A percentile compares a stretch with the other conserved stretches of the same genome.
These are phyloP conservation scores for Yarrowia osloensis DNA, from an alignment of 805 yeast species.

Conservation along the genomic window DNA sequence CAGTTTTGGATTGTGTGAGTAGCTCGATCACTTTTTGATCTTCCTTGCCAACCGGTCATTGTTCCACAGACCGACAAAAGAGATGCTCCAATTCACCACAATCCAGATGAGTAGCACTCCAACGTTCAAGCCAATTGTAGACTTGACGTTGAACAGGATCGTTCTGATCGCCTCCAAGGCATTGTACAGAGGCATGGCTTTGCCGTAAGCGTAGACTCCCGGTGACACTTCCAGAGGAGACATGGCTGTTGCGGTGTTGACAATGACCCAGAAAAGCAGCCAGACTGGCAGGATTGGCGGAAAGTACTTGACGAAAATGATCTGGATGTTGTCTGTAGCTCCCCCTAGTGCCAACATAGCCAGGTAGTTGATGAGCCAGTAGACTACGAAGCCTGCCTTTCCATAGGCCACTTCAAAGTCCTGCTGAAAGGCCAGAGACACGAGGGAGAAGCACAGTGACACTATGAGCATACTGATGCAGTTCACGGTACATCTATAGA, in stretches of 20 bases:
- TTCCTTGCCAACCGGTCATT: neutral
- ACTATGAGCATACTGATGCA: conserved; percentile 45
- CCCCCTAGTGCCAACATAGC: conserved; percentile 79
- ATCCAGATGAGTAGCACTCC: conserved; percentile 66
- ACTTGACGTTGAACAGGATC: conserved; percentile 57
- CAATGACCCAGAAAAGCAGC: conserved; percentile 68
- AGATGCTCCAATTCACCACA: conserved; percentile 46
- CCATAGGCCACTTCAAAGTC: conserved; percentile 62
- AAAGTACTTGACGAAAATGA: conserved; percentile 51
- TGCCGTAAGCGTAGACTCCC: conserved; percentile 62
- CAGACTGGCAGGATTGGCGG: conserved; percentile 74
- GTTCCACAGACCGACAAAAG: neutral
- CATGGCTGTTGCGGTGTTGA: conserved; percentile 70
- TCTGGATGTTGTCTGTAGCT: conserved; percentile 65
- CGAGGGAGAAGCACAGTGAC: conserved; percentile 58
- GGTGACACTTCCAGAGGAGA: conserved; percentile 62
- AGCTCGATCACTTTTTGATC: neutral
- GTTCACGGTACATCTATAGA: neutral
- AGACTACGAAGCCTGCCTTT: conserved; percentile 67
- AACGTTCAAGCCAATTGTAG: conserved; percentile 58
- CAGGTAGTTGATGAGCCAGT: conserved; percentile 68
- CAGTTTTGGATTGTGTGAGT: too few species aligned
- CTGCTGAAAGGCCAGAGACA: conserved; percentile 69
- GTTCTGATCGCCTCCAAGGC: conserved; percentile 63
- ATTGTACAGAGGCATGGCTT: conserved; percentile 69